A percentile compares a stretch with the other conserved stretches of the same genome.
phyloP scores from a whole-genome alignment of 495 filamentous ascomycete genomes.

The Hypomontagnella monticulosa region DNA sequence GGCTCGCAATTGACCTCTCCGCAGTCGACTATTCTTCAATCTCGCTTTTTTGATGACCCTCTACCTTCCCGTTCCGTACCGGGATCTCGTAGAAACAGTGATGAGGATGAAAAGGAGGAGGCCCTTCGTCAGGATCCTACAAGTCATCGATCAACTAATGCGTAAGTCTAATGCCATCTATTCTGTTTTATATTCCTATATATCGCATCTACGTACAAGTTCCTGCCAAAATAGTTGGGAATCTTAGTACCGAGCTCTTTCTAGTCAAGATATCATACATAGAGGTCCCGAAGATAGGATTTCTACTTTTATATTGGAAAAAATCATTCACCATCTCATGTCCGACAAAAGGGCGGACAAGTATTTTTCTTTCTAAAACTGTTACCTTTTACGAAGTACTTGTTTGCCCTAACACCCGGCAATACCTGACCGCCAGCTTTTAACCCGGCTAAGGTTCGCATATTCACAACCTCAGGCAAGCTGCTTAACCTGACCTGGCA shows the following conservation, averaged over 20 bases:
- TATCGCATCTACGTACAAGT: constrained; percentile 7
- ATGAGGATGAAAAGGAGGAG: constrained; percentile 78
- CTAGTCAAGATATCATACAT: no score
- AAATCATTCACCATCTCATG: no score
- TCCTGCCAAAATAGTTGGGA: background rate
- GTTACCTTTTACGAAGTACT: no score
- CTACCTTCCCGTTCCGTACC: constrained; percentile 85
- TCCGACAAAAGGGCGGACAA: no score
- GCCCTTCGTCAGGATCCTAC: constrained; percentile 70
- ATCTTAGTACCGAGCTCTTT: background rate
- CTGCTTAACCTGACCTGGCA: background rate
- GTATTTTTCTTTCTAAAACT: no score
- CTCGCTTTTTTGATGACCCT: constrained; percentile 64
- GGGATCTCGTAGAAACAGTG: constrained; percentile 82
- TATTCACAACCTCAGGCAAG: constrained; percentile 5
- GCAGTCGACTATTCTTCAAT: constrained; percentile 61
- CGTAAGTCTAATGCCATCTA: constrained; percentile 61
- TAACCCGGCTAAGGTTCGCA: constrained; percentile 1
- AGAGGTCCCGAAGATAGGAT: no score
- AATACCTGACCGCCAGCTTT: no score
- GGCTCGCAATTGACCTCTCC: constrained; percentile 74
- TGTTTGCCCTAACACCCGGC: no score
- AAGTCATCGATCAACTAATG: constrained; percentile 71
- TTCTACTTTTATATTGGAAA: no score
- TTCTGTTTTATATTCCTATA: background rate